Evolutionary conservation across 257 asterid species (phyloP).

Genomic region (Solanum piurae): DNA sequence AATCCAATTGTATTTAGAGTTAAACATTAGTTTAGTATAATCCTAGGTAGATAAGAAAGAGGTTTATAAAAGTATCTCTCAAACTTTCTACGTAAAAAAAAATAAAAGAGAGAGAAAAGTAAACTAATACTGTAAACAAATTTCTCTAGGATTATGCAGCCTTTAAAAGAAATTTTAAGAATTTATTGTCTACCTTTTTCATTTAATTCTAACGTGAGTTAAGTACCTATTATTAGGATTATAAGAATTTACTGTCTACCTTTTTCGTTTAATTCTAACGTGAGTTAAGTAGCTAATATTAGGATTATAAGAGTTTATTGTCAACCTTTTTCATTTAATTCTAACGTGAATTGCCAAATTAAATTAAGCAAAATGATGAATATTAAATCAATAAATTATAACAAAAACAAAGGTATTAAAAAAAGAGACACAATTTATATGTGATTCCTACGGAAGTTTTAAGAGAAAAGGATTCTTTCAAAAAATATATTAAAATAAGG

Average conservation of each 20-base stretch:
- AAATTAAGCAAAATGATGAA: too few species aligned
- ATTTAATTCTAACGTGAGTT: too few species aligned
- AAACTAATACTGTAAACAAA: neutral
- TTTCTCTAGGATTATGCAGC: neutral
- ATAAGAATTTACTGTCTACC: neutral
- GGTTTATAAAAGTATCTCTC: too few species aligned
- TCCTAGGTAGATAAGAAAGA: neutral
- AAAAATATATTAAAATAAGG: too few species aligned
- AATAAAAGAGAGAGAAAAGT: rapidly evolving
- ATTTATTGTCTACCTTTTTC: too few species aligned
- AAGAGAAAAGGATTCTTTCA: neutral
- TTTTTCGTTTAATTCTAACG: neutral
- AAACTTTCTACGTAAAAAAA: neutral
- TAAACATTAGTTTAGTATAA: too few species aligned
- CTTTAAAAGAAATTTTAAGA: too few species aligned
- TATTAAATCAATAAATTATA: neutral
- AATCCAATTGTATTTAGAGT: too few species aligned
- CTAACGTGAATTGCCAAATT: neutral
- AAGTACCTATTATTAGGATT: too few species aligned
- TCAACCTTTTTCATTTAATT: neutral
- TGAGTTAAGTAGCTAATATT: neutral
- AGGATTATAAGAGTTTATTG: neutral
- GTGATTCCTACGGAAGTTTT: neutral
- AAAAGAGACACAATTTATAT: neutral
- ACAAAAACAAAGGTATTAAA: too few species aligned